These are phyloP conservation scores for Paecilomyces formosus DNA, from an alignment of 2,329 filamentous ascomycete genomes.

Conservation along the genomic window DNA sequence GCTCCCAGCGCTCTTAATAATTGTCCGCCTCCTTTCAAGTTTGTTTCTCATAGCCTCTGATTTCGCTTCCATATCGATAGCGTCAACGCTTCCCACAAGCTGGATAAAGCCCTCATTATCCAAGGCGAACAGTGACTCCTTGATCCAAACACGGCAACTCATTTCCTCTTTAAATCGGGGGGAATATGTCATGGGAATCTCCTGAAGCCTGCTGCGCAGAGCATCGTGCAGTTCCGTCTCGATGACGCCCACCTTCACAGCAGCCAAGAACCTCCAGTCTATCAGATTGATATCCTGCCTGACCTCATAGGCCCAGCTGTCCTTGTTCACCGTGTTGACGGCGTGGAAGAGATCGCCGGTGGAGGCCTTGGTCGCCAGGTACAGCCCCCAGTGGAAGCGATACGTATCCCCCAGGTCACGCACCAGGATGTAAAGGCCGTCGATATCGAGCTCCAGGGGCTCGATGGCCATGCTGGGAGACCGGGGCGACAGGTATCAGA, in stretches of 20 bases:
- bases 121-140: slow-evolving; percentile 15
- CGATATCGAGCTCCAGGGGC: slow-evolving; percentile 5
- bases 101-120: slow-evolving; percentile 17
- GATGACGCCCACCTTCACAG: slow-evolving; percentile 14
- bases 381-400: slow-evolving; percentile 17
- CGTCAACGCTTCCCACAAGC: slow-evolving; percentile 6
- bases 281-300: slow-evolving; percentile 3
- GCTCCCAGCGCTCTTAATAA: slow-evolving; percentile 2
- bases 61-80: slow-evolving; percentile 13
- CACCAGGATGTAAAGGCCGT: slow-evolving; percentile 15
- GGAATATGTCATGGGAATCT: slow-evolving; percentile 13
- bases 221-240: slow-evolving; percentile 10
- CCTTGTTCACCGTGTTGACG: slow-evolving; percentile 6
- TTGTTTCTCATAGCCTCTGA: slow-evolving; percentile 1
- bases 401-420: slow-evolving; percentile 10
- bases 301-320: slow-evolving; percentile 11
- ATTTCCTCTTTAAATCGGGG: slow-evolving; percentile 10
- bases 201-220: slow-evolving; percentile 8
- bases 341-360: slow-evolving; percentile 13
- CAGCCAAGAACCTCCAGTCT: slow-evolving; percentile 8
- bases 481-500: not conserved
- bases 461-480: slow-evolving; percentile 8
- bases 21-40: slow-evolving; percentile 4
- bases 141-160: slow-evolving; percentile 16
- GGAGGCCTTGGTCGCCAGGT: slow-evolving; percentile 8